Conservation (phyloP, 2,329 filamentous ascomycete genomes). For the Cercospora nicotianae region DNA sequence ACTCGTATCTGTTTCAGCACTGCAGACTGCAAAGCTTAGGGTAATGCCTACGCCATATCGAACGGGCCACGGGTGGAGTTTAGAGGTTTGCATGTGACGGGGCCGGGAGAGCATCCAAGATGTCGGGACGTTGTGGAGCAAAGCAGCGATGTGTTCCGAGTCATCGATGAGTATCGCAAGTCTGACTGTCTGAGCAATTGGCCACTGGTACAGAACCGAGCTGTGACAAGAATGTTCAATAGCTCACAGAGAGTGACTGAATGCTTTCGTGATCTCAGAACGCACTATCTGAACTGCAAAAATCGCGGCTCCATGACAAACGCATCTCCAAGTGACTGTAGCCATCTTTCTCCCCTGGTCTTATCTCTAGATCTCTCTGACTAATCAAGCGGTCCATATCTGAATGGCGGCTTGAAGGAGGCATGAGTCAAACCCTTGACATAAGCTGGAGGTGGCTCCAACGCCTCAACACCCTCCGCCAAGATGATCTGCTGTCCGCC, state of each 20-base stretch:
- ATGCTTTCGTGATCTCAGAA: neutral
- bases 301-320: neutral
- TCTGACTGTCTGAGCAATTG: neutral
- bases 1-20: neutral
- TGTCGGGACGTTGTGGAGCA: neutral
- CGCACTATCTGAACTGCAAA: neutral
- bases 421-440: slow-evolving; percentile 27
- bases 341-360: neutral
- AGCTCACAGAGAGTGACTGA: neutral
- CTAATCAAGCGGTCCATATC: slow-evolving; percentile 27
- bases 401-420: slow-evolving; percentile 23
- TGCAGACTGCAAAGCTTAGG: neutral
- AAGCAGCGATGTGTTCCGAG: neutral
- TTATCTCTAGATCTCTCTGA: too few species aligned
- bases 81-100: neutral
- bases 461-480: slow-evolving; percentile 24
- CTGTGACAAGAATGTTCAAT: neutral
- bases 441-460: slow-evolving; percentile 22
- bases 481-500: slow-evolving; percentile 28
- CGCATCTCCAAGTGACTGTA: neutral
- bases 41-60: neutral
- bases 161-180: neutral
- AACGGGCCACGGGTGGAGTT: neutral
- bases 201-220: neutral
- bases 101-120: neutral